Percentiles rank a stretch among this genome's conserved stretches.
Evolutionary conservation across 106 monocot species (phyloP).

Genomic region (Gastrodia elata): DNA sequence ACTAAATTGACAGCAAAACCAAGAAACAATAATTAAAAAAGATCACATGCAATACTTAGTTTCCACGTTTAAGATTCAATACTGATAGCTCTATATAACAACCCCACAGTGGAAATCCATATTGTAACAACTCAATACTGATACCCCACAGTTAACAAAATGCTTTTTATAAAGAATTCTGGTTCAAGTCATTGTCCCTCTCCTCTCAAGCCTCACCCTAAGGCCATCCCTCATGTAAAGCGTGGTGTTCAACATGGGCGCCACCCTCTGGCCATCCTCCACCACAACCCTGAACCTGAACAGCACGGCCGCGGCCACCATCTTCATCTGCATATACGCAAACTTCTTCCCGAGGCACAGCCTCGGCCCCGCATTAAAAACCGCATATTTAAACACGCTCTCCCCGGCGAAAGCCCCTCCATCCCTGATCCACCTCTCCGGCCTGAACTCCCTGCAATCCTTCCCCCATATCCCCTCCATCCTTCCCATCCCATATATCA

Average conservation of each 20-base stretch:
- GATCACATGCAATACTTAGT: too few species aligned
- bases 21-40: too few species aligned
- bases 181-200: background rate
- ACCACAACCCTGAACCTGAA: constrained; percentile 48
- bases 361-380: constrained; percentile 91
- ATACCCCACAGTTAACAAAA: too few species aligned
- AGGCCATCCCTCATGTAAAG: constrained; percentile 85
- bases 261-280: constrained; percentile 43
- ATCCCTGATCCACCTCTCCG: constrained; percentile 68
- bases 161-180: too few species aligned
- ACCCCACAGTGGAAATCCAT: too few species aligned
- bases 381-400: constrained; percentile 72
- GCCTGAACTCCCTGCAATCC: constrained; percentile 72
- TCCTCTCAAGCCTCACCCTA: constrained; percentile 26
- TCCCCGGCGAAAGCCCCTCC: constrained; percentile 31
- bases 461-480: constrained; percentile 66
- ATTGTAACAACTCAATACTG: too few species aligned
- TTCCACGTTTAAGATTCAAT: too few species aligned
- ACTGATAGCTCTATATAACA: too few species aligned
- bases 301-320: constrained; percentile 62
- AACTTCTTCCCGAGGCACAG: constrained; percentile 95
- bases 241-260: constrained; percentile 70
- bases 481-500: constrained; percentile 80
- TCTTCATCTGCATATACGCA: constrained; percentile 96
- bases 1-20: too few species aligned